Evolutionary conservation across 2,329 filamentous ascomycete species (phyloP), one percentile per base, ranked within the genome.

Genomic region (Alternaria alternata): DNA sequence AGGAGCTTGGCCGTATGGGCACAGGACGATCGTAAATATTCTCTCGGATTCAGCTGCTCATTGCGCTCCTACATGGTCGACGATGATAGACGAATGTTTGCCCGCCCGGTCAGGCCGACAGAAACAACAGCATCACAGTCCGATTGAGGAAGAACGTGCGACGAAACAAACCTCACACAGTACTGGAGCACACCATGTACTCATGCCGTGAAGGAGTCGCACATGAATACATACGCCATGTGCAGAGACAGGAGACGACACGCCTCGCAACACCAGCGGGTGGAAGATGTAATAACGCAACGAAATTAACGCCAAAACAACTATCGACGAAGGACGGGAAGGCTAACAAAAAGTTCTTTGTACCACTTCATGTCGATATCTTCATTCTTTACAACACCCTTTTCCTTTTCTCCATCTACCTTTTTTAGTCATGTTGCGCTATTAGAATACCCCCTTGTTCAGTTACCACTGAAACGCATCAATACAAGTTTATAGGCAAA

Each of bases 1-100:
- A 64, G 60, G 75, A 78, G 59, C 60, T 78, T 7, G 67, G 69
- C 4, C 69, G 73, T 20, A 68, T 61, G 22, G 68, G 69, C 46
- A 72, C 70, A 34, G 68, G 69, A 42, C 70, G 73, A 24, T 65
- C 71, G 51, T 75, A 69, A 7, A 30, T 4, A 34, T 30, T 11
- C 4, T 32, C 14, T 30, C 3, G 11, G 20, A 8, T 12, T 22
- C n/a, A 36, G 24, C 51, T 58, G 51, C 51, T 41, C 36, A 22
- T 44, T 16, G 14, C 46, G 36, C 36, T 48, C 16, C 34, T 36
- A 34, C 20, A 34, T 11, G 20, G 28, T 46, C 46, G 32, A 55
- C 30, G 8, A 44, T 14, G 18, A 20, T 34, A 8, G 18, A 51
- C 32, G 18, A 18, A 11, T 24, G 24, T 43, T 44, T 30, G 18